Evolutionary conservation across 1,284 basidiomycete species (phyloP).

Genomic region (Pascua guehoae): DNA sequence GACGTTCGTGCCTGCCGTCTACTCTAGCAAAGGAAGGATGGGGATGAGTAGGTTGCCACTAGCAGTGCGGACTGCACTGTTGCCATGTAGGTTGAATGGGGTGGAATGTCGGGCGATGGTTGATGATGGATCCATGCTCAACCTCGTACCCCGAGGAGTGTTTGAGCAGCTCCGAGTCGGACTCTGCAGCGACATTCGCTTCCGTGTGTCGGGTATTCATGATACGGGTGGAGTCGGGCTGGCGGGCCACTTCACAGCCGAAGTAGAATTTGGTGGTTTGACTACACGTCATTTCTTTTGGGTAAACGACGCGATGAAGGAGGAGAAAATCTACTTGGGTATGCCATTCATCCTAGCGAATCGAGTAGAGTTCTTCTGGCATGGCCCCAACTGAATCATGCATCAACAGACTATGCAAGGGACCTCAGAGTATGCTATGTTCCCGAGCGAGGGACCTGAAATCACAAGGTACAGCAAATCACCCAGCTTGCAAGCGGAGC

Average conservation of each 20-base stretch:
- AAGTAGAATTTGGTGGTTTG: neutral
- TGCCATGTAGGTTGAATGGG: neutral
- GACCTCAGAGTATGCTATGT: neutral
- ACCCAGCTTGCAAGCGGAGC: too few relatives aligned
- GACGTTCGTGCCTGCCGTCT: too few relatives aligned
- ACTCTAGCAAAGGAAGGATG: too few relatives aligned
- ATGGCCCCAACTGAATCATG: conserved; percentile 2
- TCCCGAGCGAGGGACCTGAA: conserved; percentile 1
- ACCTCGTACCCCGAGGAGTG: neutral
- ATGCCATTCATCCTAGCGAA: conserved; percentile 10
- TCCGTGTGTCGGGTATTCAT: neutral
- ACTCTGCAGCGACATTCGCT: neutral
- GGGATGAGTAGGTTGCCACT: too few relatives aligned
- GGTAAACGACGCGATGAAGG: neutral
- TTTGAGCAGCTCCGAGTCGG: neutral
- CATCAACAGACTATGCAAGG: neutral
- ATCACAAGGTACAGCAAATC: too few relatives aligned
- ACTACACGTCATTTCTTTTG: conserved; percentile 6
- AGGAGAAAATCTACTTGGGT: conserved; percentile 7
- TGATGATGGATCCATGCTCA: conserved; percentile 4
- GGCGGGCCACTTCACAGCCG: neutral
- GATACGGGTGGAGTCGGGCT: neutral
- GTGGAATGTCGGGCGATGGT: neutral
- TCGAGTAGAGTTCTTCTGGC: conserved; percentile 5
- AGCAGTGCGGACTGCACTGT: neutral